phyloP scores from a whole-genome alignment of 108 stramenopile species.

The Skeletonema costatum region DNA sequence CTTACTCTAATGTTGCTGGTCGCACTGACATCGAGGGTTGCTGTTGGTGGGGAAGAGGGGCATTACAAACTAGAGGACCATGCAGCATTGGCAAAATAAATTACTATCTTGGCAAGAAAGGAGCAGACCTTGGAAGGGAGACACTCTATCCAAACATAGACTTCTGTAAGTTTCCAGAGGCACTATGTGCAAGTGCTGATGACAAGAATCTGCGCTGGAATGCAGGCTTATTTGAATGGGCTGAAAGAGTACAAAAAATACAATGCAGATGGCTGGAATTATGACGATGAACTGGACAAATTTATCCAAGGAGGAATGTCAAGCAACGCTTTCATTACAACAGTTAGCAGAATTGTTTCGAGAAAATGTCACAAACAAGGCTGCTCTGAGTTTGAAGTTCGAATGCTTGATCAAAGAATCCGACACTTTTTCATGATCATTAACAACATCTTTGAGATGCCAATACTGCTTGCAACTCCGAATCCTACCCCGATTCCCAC shows the following conservation, averaged over 20 bases:
- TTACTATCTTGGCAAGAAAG: constrained; percentile 19
- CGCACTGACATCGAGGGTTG: constrained; percentile 31
- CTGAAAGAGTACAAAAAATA: constrained; percentile 47
- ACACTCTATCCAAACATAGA: constrained; percentile 12
- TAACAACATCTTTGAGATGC: constrained; percentile 26
- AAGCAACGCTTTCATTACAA: constrained; percentile 35
- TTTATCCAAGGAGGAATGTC: constrained; percentile 32
- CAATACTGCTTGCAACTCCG: neutral
- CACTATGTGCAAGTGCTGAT: constrained; percentile 11
- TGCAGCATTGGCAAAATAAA: constrained; percentile 27
- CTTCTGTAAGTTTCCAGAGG: constrained; percentile 29
- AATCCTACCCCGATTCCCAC: neutral
- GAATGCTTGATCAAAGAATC: constrained; percentile 14
- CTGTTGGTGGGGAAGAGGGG: constrained; percentile 34
- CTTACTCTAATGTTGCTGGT: constrained; percentile 27
- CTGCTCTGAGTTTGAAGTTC: constrained; percentile 28
- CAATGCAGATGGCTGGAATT: constrained; percentile 34
- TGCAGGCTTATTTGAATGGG: constrained; percentile 37
- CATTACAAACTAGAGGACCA: neutral
- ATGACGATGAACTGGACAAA: constrained; percentile 8
- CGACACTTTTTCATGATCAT: constrained; percentile 35
- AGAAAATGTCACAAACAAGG: constrained; percentile 26
- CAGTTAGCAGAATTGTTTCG: constrained; percentile 21
- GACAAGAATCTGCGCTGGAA: constrained; percentile 27
- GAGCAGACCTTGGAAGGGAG: neutral